Evolutionary conservation across 192 early-diverging fungal genomes (phyloP).

Genomic region (Coemansia sp.): DNA sequence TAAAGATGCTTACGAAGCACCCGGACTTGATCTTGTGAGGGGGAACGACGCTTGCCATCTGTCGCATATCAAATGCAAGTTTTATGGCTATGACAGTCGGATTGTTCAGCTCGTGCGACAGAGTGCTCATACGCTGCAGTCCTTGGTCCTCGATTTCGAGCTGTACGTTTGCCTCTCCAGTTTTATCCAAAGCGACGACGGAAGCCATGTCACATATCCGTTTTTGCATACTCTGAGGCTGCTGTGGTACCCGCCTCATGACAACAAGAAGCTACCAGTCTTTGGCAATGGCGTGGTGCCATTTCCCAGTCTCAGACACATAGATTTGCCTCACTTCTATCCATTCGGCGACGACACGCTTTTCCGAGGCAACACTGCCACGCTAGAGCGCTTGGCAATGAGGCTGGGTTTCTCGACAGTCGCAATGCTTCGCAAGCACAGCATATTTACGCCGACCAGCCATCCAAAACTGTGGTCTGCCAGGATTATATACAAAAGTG

Average conservation of each 20-base stretch:
- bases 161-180: too few species aligned
- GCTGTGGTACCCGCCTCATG: too few species aligned
- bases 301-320: background rate
- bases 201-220: background rate
- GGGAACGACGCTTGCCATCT: too few species aligned
- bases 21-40: too few species aligned
- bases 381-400: background rate
- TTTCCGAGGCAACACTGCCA: background rate
- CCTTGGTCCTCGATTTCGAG: background rate
- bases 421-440: background rate
- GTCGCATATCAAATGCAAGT: too few species aligned
- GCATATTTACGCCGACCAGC: background rate
- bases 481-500: background rate
- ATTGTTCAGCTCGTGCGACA: background rate
- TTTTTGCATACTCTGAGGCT: background rate
- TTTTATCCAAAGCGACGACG: too few species aligned
- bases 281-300: background rate
- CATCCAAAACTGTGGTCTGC: background rate
- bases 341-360: conserved; percentile 11
- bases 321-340: background rate
- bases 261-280: too few species aligned
- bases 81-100: too few species aligned
- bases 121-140: background rate
- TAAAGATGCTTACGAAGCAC: too few species aligned
- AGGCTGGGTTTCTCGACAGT: background rate